A percentile compares a stretch with the other conserved stretches of the same genome.
phyloP scores from a whole-genome alignment of 2,329 filamentous ascomycete genomes.

The Neofusicoccum umdonicola region DNA sequence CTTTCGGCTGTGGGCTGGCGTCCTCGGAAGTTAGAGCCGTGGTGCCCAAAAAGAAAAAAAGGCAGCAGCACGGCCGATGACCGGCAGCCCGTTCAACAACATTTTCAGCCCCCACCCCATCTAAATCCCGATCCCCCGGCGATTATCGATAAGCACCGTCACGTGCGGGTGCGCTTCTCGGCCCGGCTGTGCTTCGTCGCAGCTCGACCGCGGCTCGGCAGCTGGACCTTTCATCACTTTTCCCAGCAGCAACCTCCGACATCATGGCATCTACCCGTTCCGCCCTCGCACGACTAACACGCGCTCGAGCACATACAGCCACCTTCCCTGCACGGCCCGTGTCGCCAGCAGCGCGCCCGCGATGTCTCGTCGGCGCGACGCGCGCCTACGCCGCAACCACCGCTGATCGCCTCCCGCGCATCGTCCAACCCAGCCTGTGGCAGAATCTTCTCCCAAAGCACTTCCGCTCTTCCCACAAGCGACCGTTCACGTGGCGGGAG shows the following conservation, averaged over 20 bases:
- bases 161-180: neutral
- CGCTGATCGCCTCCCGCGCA: slow-evolving; percentile 30
- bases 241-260: neutral
- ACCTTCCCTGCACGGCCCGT: neutral
- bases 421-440: slow-evolving; percentile 39
- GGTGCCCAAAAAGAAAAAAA: neutral
- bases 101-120: neutral
- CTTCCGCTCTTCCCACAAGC: slow-evolving; percentile 21
- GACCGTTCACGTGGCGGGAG: neutral
- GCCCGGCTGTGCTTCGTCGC: neutral
- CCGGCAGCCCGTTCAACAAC: neutral
- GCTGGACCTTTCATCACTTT: neutral
- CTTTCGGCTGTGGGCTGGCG: neutral
- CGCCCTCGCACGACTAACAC: neutral
- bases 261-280: neutral
- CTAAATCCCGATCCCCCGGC: neutral
- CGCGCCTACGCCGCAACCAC: slow-evolving; percentile 22
- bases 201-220: neutral
- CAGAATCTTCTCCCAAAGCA: slow-evolving; percentile 35
- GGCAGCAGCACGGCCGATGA: neutral
- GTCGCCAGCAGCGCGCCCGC: neutral
- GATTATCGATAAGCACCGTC: neutral
- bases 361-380: slow-evolving; percentile 7
- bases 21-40: neutral
- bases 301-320: neutral